A percentile compares a stretch with the other conserved stretches of the same genome.
phyloP scores from a whole-genome alignment of 352 stramenopile species.

The Globisporangium iwayamae region DNA sequence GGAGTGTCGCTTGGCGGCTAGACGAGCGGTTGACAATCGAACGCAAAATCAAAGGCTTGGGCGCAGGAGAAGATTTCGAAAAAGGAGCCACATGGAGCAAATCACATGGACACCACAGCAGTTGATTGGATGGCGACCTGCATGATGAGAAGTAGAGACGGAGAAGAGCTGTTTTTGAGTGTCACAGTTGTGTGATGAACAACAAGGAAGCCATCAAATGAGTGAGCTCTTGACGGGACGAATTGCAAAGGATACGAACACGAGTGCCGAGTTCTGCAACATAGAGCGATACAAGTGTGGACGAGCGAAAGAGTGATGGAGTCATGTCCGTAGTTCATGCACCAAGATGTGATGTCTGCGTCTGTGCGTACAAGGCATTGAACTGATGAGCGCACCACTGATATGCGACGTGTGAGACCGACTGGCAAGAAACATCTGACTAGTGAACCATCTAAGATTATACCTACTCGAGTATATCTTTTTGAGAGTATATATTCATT shows the following conservation, averaged over 20 bases:
- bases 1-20: background rate
- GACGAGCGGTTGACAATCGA: background rate
- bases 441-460: too few relatives aligned
- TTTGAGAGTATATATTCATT: too few relatives aligned
- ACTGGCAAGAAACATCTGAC: too few relatives aligned
- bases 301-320: background rate
- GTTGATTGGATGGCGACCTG: background rate
- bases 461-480: too few relatives aligned
- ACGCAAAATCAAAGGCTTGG: background rate
- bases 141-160: background rate
- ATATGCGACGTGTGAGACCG: too few relatives aligned
- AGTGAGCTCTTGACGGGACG: background rate
- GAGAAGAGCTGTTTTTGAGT: background rate
- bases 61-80: background rate
- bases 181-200: background rate
- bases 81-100: background rate
- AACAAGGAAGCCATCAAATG: slow-evolving; percentile 1
- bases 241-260: background rate
- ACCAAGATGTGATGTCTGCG: too few relatives aligned
- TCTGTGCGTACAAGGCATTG: too few relatives aligned
- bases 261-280: background rate
- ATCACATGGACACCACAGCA: background rate
- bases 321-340: background rate
- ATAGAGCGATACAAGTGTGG: background rate
- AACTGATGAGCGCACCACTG: too few relatives aligned